Base-by-base conservation (phyloP, 441 rosid species). In the Eutrema salsugineum region DNA sequence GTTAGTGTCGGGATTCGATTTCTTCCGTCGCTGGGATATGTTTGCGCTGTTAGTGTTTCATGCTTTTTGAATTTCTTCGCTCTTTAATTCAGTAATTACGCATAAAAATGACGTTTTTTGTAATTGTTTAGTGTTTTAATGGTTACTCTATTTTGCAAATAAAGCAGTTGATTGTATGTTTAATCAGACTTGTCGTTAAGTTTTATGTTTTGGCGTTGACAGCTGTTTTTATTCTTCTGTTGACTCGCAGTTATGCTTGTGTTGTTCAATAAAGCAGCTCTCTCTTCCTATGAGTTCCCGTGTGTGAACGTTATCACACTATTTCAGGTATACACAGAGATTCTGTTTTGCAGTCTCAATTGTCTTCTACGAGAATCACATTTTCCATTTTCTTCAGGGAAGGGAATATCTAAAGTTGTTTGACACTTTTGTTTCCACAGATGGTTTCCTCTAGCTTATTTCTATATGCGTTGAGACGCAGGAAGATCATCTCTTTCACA, bases 241-340 rank as follows among this genome's bases (percentile, higher is more conserved):
- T 57, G n/a, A 62, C 50, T 71, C 47, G 74, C 88, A 91, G 94
- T 87, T 66, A 87, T 91, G 71, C 82, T 91, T 63, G 83, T 89
- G 42, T 66, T 95, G 80, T 93, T 95, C 88, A 95, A 95, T 76
- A 95, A 93, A 87, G 99, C 98, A 50, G 99, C 97, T 63, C 94
- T 95, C 61, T 95, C 98, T 60, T 87, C 98, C 24, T 93, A 89
- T 68, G 80, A 60, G 12, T 95, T 93, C 80, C 98, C 95, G 0
- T 83, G 82, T 75, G 98, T 89, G n/a, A 93, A 91, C 79, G 90
- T 86, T 20, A 88, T 95, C 77, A 93, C 99, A 33, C 85, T 95
- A 49, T 82, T 84, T 56, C 97, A 91, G 96, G 97, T 89, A 61
- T 60, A 20, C 46, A 22, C 17, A 8, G 0, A 22, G 33, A 8